These are phyloP conservation scores for Pseudodiploospora longispora DNA, from an alignment of 2,329 filamentous ascomycete species.

Conservation along the genomic window DNA sequence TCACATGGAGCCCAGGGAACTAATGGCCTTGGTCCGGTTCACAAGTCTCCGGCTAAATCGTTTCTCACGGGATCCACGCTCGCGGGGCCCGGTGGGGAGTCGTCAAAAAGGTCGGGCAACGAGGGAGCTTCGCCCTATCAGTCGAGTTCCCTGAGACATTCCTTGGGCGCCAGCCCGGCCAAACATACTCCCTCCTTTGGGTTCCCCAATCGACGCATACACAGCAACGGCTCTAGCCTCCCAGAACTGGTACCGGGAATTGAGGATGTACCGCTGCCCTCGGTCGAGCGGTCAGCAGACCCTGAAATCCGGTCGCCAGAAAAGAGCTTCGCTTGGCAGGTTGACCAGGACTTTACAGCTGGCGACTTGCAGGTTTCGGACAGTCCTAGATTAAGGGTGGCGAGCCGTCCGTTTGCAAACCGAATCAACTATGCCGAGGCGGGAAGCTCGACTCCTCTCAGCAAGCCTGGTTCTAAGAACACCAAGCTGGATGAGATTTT, in stretches of 20 bases:
- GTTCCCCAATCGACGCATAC: too few species aligned
- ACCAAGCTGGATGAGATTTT: constrained; percentile 38
- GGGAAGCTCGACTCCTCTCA: constrained; percentile 19
- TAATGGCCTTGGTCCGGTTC: too few species aligned
- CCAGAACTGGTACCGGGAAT: constrained; percentile 32
- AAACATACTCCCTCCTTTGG: too few species aligned
- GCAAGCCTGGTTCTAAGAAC: constrained; percentile 27
- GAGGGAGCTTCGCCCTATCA: too few species aligned
- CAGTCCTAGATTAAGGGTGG: constrained; percentile 43
- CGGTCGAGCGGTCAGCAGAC: constrained; percentile 19
- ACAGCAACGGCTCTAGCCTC: constrained; percentile 12
- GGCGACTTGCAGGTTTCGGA: constrained; percentile 47
- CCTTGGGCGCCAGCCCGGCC: too few species aligned
- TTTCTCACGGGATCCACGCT: too few species aligned
- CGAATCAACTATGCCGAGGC: constrained; percentile 24
- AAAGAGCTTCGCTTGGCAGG: constrained; percentile 47
- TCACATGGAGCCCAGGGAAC: neutral
- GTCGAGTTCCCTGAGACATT: too few species aligned
- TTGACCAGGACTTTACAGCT: constrained; percentile 51
- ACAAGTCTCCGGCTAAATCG: too few species aligned
- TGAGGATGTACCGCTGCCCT: constrained; percentile 27
- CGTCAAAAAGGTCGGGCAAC: too few species aligned
- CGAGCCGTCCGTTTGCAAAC: constrained; percentile 26
- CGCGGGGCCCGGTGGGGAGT: too few species aligned
- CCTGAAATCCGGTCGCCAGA: constrained; percentile 31